Conservation (phyloP, 1,284 basidiomycete species). For the Pascua sp. region DNA sequence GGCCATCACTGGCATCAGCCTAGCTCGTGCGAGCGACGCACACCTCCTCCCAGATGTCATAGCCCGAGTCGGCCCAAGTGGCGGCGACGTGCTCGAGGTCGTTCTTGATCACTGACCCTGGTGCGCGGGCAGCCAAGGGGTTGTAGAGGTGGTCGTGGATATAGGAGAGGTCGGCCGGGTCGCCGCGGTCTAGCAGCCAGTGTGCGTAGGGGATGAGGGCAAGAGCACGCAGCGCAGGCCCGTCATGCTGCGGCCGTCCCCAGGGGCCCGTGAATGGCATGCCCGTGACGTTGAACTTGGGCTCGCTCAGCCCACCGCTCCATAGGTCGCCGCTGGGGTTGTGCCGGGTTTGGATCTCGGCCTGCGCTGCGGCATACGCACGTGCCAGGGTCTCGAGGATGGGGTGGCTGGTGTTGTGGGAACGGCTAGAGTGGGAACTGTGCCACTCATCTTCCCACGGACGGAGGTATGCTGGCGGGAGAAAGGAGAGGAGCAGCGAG, state of each 20-base stretch:
- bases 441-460: constrained; percentile 20
- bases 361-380: constrained; percentile 41
- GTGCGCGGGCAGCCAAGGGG: constrained; percentile 10
- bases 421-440: not conserved
- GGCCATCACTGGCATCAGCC: constrained; percentile 22
- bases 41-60: constrained; percentile 50
- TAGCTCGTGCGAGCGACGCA: constrained; percentile 15
- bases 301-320: constrained; percentile 55
- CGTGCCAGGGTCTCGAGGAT: constrained; percentile 30
- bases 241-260: constrained; percentile 54
- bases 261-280: constrained; percentile 47
- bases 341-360: constrained; percentile 44
- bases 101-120: constrained; percentile 50
- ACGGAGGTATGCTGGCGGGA: constrained; percentile 21
- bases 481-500: constrained; percentile 34
- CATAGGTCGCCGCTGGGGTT: constrained; percentile 51
- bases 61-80: constrained; percentile 43
- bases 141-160: constrained; percentile 47
- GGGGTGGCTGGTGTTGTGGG: not conserved
- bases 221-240: constrained; percentile 52
- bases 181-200: constrained; percentile 46
- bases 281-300: constrained; percentile 54
- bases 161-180: constrained; percentile 38
- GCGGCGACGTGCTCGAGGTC: constrained; percentile 54
- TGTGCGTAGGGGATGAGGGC: constrained; percentile 50